Percentiles rank a stretch among this genome's conserved stretches.
phyloP scores from a whole-genome alignment of 208 protist genomes.

The Naegleria gruberi region DNA sequence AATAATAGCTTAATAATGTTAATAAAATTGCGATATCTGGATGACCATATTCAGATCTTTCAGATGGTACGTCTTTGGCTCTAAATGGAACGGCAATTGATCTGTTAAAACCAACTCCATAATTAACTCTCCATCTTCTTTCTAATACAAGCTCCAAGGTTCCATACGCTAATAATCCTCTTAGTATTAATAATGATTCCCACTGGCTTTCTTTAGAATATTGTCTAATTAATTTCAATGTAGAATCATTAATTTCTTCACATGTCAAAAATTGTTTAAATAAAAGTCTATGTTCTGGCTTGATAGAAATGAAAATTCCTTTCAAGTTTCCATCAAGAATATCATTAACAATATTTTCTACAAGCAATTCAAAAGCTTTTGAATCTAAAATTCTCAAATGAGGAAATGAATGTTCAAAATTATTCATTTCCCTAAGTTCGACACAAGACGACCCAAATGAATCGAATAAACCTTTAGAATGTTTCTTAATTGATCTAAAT shows the following conservation, averaged over 20 bases:
- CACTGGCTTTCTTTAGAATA: background rate
- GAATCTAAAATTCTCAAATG: background rate
- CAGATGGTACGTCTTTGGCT: conserved; percentile 11
- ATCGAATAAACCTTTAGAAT: background rate
- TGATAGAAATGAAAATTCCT: background rate
- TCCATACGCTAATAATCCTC: background rate
- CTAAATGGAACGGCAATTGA: background rate
- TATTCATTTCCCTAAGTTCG: background rate
- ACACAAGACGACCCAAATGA: background rate
- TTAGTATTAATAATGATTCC: background rate
- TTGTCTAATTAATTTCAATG: background rate
- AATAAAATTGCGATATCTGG: background rate
- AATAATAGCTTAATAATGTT: background rate
- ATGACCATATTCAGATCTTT: conserved; percentile 3
- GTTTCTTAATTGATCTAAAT: background rate
- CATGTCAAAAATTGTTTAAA: background rate
- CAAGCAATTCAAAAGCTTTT: background rate
- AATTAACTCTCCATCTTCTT: conserved; percentile 17
- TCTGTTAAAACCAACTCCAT: background rate
- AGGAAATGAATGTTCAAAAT: background rate
- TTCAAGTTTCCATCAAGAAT: background rate
- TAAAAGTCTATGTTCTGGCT: background rate
- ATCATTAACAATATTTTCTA: background rate
- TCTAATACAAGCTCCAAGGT: background rate
- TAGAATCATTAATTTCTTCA: background rate